Evolutionary conservation across 2,329 filamentous ascomycete genomes (phyloP).

Genomic region (Colletotrichum sidae): DNA sequence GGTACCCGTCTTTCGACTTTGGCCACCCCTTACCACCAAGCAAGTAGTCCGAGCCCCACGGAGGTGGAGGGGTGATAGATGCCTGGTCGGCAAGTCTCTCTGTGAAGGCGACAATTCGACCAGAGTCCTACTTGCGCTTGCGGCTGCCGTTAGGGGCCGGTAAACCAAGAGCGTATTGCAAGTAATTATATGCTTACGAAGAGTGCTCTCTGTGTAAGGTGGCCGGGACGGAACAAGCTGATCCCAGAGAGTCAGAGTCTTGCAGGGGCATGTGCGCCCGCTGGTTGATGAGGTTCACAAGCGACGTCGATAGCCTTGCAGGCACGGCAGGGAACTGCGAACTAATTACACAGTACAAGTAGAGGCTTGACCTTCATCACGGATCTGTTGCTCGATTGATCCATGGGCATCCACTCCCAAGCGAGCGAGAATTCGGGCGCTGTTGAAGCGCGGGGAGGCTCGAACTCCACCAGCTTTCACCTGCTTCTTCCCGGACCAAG

Average conservation of each 20-base stretch:
- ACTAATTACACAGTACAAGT: constrained; percentile 1
- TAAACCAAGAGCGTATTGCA: not conserved
- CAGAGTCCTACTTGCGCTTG: constrained; percentile 13
- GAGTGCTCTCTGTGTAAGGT: not conserved
- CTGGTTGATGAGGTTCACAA: not conserved
- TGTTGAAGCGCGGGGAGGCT: constrained; percentile 12
- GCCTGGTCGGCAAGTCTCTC: constrained; percentile 1
- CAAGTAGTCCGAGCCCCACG: constrained; percentile 12
- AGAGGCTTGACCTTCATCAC: constrained; percentile 21
- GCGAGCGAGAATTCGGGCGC: constrained; percentile 33
- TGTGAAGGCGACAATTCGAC: constrained; percentile 1
- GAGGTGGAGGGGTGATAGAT: constrained; percentile 2
- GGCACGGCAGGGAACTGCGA: constrained; percentile 2
- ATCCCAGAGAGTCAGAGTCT: constrained; percentile 19
- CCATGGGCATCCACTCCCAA: constrained; percentile 20
- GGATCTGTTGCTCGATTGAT: constrained; percentile 36
- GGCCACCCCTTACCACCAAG: too few species aligned
- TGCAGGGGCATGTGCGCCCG: constrained; percentile 24
- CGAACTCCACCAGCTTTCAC: constrained; percentile 16
- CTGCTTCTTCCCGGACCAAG: constrained; percentile 20
- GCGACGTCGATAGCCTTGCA: not conserved
- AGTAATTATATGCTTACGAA: not conserved
- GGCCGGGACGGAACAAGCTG: constrained; percentile 25
- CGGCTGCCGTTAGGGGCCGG: constrained; percentile 18
- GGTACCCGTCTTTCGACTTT: constrained; percentile 16